Evolutionary conservation across 2,329 filamentous ascomycete genomes (phyloP).

Genomic region (Cordyceps militaris): DNA sequence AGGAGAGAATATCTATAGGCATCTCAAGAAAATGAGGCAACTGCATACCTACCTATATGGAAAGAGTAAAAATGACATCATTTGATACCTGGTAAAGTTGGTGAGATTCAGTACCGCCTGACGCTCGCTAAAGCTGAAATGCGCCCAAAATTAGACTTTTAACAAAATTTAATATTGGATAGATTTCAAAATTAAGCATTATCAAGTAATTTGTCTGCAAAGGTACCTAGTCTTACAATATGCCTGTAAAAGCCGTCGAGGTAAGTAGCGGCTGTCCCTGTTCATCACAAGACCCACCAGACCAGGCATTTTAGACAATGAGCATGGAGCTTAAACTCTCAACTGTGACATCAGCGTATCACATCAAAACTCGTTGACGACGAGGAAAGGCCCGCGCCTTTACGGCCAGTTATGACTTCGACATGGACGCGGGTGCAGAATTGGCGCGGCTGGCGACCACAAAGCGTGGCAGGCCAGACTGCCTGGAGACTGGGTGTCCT

Average conservation of each 20-base stretch:
- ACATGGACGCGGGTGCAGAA: constrained; percentile 29
- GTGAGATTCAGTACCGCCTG: background rate
- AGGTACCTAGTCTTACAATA: too few species aligned
- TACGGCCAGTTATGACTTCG: constrained; percentile 27
- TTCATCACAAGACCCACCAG: background rate
- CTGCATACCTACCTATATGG: background rate
- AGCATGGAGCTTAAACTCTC: background rate
- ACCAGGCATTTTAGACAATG: background rate
- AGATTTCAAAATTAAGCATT: background rate
- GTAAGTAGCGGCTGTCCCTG: too few species aligned
- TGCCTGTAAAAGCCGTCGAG: too few species aligned
- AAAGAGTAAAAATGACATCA: constrained; percentile 9
- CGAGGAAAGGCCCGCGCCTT: background rate
- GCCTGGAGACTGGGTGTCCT: constrained; percentile 43
- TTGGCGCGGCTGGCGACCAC: constrained; percentile 16
- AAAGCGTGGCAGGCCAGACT: constrained; percentile 26
- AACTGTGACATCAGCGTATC: background rate
- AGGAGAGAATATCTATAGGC: background rate
- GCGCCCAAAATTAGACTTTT: background rate
- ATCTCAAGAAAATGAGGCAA: constrained; percentile 8
- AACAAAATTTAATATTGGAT: background rate
- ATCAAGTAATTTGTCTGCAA: too few species aligned
- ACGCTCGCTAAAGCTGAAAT: background rate
- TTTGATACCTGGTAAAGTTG: background rate
- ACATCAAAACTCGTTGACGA: background rate